Evolutionary conservation across 2,329 filamentous ascomycete genomes (phyloP), one percentile per base, ranked within the genome.

Genomic region (Alternaria consortialis): DNA sequence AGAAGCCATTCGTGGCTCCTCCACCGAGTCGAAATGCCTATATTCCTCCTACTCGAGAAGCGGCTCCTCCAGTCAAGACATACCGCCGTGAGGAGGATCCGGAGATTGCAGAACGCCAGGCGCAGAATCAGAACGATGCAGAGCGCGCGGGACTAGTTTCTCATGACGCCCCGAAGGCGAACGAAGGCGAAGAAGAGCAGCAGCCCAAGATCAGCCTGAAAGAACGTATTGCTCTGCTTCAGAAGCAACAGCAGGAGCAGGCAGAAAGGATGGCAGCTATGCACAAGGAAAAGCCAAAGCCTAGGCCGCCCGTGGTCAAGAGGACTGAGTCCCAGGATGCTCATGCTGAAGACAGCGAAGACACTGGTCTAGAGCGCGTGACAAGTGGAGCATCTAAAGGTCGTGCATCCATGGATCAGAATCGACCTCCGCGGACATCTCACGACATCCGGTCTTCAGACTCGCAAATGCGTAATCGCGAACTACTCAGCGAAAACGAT

Each of bases 1-100:
- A 94, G 85, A 98, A 98, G 80, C 93, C 94, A 0, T 99, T 97
- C 73, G 94, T 99, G 58, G 92, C 95, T 4, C 93, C 95, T 53
- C 95, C 95, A 17, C 95, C 95, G 0, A 97, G 93, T 78, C 91
- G 93, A 68, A 91, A 97, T 81, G 91, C 94, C 25, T 99, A 92
- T 73, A 86, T 99, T 9, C 92, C 95, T 25, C 89, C 91, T 4
- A 84, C 86, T 5, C 87, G 89, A 23, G 91, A 95, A 64, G 81
- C 86, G 64, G 81, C 86, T 15, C 89, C 90, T 1, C 86, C 90
- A 5, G 85, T 90, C 48, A 96, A 90, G 80, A 79, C 93, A 23
- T 97, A 97, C 76, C 88, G 89, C 56, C 87, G 95, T 47, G 94
- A 98, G 7, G 94, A 97, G 76, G 94, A 97, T 66, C 91, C 92